phyloP scores from a whole-genome alignment of 2,329 filamentous ascomycete species.

The Ascocoryne sarcoides region DNA sequence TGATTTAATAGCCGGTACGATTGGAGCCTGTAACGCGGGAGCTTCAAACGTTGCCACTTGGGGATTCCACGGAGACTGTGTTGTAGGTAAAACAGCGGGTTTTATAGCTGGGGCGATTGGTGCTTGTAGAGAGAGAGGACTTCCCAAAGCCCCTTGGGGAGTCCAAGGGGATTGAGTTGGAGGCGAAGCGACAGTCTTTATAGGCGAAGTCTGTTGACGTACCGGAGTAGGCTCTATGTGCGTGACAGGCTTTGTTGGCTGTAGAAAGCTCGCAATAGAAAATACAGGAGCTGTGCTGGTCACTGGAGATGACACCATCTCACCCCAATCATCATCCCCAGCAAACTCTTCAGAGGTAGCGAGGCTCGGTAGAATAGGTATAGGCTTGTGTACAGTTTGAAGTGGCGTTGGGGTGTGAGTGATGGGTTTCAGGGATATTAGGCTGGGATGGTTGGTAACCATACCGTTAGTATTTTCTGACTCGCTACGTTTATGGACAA shows the following conservation, averaged over 20 bases:
- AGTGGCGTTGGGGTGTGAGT: neutral
- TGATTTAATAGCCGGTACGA: neutral
- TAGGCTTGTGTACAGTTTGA: neutral
- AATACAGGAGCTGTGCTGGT: constrained; percentile 10
- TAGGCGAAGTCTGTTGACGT: too few relatives aligned
- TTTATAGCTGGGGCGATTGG: neutral
- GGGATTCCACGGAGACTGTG: neutral
- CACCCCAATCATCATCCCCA: constrained; percentile 31
- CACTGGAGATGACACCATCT: constrained; percentile 30
- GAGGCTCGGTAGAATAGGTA: neutral
- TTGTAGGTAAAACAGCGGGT: too few relatives aligned
- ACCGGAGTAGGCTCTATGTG: too few relatives aligned
- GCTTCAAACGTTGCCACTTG: neutral
- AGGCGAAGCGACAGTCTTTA: too few relatives aligned
- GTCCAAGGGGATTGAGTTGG: neutral
- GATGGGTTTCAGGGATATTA: neutral
- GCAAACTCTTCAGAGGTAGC: constrained; percentile 10
- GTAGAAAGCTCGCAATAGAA: constrained; percentile 1
- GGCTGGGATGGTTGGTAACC: neutral
- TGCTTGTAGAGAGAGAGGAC: too few relatives aligned
- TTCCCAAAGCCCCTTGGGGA: neutral
- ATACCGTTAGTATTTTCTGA: too few relatives aligned
- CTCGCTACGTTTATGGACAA: neutral
- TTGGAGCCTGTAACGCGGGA: neutral
- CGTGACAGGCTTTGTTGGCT: too few relatives aligned